Conservation (phyloP, 768 basidiomycete genomes). For the Trametes gibbosa region DNA sequence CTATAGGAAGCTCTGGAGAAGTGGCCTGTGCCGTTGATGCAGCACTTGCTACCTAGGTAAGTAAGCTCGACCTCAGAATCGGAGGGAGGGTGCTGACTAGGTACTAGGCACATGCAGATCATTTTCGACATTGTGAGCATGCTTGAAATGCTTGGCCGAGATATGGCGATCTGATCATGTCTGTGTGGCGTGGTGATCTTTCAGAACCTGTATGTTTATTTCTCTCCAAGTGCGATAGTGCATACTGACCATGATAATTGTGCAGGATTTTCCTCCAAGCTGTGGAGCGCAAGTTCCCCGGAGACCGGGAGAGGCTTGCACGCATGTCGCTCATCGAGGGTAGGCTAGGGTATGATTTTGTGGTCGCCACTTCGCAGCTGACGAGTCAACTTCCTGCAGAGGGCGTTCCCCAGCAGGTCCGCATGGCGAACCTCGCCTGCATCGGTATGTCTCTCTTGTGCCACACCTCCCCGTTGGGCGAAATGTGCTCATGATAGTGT, state of each 20-base stretch:
- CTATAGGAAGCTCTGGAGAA: conserved; percentile 79
- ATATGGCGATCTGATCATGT: neutral
- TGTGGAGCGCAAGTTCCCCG: conserved; percentile 89
- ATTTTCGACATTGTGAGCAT: conserved; percentile 81
- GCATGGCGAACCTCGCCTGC: conserved; percentile 91
- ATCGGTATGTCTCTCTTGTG: conserved; percentile 46
- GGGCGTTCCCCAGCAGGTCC: conserved; percentile 79
- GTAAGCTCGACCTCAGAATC: neutral
- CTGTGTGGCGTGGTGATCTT: neutral
- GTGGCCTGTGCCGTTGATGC: conserved; percentile 87
- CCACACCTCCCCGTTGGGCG: neutral
- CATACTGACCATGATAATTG: neutral
- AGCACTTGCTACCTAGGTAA: conserved; percentile 71
- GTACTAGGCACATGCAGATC: conserved; percentile 75
- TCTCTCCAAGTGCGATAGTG: neutral
- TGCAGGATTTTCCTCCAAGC: conserved; percentile 70
- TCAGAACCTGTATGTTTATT: conserved; percentile 49
- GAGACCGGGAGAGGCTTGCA: conserved; percentile 72
- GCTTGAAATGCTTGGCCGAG: neutral
- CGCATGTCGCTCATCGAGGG: conserved; percentile 95
- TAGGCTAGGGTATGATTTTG: conserved; percentile 21
- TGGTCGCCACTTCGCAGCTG: neutral
- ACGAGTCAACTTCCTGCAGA: conserved; percentile 41
- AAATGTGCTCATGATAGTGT: neutral
- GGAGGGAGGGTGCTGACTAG: neutral